phyloP scores from a whole-genome alignment of 345 rosid species.

The Aurinia saxatilis region DNA sequence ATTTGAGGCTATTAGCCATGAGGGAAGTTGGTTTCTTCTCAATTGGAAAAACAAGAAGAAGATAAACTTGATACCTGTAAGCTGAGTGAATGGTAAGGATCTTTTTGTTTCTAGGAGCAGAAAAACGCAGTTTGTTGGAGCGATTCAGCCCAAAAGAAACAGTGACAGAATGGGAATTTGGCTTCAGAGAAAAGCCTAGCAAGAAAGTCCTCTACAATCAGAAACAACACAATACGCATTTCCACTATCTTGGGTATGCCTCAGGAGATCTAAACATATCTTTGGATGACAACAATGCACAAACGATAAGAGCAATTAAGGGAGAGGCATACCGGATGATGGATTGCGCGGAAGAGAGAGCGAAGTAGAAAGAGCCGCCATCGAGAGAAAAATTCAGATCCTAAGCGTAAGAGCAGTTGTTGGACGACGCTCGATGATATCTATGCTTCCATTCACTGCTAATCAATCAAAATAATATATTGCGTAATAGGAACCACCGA shows the following conservation, averaged over 20 bases:
- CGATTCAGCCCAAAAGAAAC: slow-evolving; percentile 42
- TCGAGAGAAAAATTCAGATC: slow-evolving; percentile 17
- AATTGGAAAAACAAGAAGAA: background rate
- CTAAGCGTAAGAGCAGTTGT: background rate
- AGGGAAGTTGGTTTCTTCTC: no score
- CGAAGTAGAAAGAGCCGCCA: slow-evolving; percentile 48
- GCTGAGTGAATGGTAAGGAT: slow-evolving; percentile 53
- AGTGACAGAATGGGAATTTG: slow-evolving; percentile 30
- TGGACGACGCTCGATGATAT: slow-evolving; percentile 23
- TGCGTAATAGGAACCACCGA: no score
- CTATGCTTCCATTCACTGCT: background rate
- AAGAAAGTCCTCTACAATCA: background rate
- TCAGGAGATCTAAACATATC: no score
- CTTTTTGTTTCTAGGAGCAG: slow-evolving; percentile 42
- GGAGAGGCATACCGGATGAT: slow-evolving; percentile 30
- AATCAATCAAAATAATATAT: no score
- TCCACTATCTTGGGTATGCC: no score
- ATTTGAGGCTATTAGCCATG: slow-evolving; percentile 12
- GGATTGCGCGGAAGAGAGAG: slow-evolving; percentile 37
- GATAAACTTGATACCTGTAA: slow-evolving; percentile 50
- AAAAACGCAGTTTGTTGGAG: slow-evolving; percentile 31
- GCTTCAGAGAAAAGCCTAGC: slow-evolving; percentile 40
- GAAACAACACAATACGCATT: no score
- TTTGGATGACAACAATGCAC: no score
- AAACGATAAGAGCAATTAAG: no score